Evolutionary conservation across 2,329 filamentous ascomycete genomes (phyloP), one percentile per base, ranked within the genome.

Genomic region (Clarireedia monteithiana): DNA sequence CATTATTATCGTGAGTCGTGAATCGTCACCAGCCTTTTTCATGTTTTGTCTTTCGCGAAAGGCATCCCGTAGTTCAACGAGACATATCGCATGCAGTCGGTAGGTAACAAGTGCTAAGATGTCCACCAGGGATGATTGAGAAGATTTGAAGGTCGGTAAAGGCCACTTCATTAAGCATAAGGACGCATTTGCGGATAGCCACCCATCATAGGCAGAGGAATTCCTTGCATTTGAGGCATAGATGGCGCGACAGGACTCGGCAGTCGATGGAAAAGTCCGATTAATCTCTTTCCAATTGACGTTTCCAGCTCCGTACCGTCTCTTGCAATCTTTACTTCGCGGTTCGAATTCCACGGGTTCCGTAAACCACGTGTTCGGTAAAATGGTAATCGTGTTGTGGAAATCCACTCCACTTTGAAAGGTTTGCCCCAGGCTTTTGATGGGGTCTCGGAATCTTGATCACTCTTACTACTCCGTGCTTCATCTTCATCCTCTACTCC

Each of bases 251-350:
- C 58, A 38, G 67, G 66, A 50, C 66, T 67, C 24, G 63, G 66
- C 9, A 64, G n/a, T 15, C 78, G 74, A 64, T 89, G 86, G 70
- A 97, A 96, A 65, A 96, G 79, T 46, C 84, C 83, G 60, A 95
- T 77, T 53, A 97, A 74, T 64, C 83, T 83, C 64, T 83, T 82
- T 5, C 91, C 92, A 45, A 95, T 81, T 30, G 77, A 81, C 27
- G 91, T 88, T 71, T 97, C 92, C 53, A 97, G 75, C 70, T 97
- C 92, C 0, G 92, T 97, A 2, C 92, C 92, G 66, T 97, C 92
- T 65, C 92, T 81, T 24, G 92, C 92, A 67, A 97, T 96, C 72
- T 97, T 97, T 60, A 97, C 89, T 68, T 97, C 92, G 52, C 92
- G 78, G 67, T 96, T 96, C 4, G 89, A 88, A 70, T 97, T 97